phyloP scores from a whole-genome alignment of 2,329 filamentous ascomycete species.

The Xylariaceae sp. region DNA sequence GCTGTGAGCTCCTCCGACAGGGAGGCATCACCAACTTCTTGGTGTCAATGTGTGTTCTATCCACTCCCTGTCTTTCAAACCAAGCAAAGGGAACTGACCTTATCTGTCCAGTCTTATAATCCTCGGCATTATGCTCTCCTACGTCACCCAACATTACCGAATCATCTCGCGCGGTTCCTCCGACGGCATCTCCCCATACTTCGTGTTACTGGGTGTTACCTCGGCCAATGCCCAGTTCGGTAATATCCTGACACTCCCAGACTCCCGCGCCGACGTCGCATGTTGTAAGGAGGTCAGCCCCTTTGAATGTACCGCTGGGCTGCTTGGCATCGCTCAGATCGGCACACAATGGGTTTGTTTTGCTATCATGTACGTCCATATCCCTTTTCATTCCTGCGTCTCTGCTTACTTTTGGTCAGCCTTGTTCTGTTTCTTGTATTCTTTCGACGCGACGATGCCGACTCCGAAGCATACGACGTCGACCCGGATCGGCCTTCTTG shows the following conservation, averaged over 20 bases:
- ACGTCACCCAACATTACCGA: slow-evolving; percentile 89
- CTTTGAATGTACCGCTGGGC: slow-evolving; percentile 78
- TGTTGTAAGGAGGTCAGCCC: slow-evolving; percentile 81
- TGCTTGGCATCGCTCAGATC: slow-evolving; percentile 87
- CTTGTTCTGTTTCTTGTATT: slow-evolving; percentile 92
- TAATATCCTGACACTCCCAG: slow-evolving; percentile 86
- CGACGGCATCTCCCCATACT: slow-evolving; percentile 93
- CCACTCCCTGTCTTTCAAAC: neutral
- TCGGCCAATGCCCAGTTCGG: slow-evolving; percentile 85
- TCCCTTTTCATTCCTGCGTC: neutral
- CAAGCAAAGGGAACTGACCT: slow-evolving; percentile 19
- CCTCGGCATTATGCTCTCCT: slow-evolving; percentile 84
- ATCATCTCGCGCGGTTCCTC: slow-evolving; percentile 83
- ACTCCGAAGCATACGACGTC: slow-evolving; percentile 42
- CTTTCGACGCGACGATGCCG: slow-evolving; percentile 65
- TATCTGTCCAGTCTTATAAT: slow-evolving; percentile 60
- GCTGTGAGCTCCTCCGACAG: slow-evolving; percentile 50
- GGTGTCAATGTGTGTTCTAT: slow-evolving; percentile 49
- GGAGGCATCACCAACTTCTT: slow-evolving; percentile 53
- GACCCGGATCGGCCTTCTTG: slow-evolving; percentile 58
- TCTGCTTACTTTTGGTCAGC: slow-evolving; percentile 44
- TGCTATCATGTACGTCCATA: slow-evolving; percentile 69
- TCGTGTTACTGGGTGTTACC: slow-evolving; percentile 88
- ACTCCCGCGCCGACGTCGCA: slow-evolving; percentile 74
- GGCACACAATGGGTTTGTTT: slow-evolving; percentile 92